Percentiles rank a stretch among this genome's conserved stretches.
Evolutionary conservation across 2,329 filamentous ascomycete species (phyloP).

Genomic region (Coccinonectria pachysandricola): DNA sequence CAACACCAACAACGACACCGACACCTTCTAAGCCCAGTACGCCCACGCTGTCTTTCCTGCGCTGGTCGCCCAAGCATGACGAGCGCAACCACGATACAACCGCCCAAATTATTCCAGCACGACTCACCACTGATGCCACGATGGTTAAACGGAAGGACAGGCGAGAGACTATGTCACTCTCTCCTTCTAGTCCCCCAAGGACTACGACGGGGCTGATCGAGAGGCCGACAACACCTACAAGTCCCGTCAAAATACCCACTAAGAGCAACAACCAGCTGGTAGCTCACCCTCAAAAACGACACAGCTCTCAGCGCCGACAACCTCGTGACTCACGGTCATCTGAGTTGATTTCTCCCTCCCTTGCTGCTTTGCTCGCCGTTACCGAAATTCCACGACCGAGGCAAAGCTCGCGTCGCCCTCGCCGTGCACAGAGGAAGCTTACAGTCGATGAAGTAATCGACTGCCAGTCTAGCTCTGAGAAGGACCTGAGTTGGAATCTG

Average conservation of each 20-base stretch:
- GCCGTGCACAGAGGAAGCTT: slow-evolving; percentile 23
- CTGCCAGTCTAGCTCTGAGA: slow-evolving; percentile 44
- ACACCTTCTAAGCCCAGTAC: slow-evolving; percentile 4
- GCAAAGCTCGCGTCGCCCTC: slow-evolving; percentile 26
- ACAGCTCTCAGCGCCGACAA: slow-evolving; percentile 26
- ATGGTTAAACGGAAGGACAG: slow-evolving; percentile 27
- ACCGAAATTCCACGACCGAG: slow-evolving; percentile 47
- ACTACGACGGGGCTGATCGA: slow-evolving; percentile 18
- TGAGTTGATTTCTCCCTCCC: slow-evolving; percentile 46
- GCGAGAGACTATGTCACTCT: slow-evolving; percentile 18
- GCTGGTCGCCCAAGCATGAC: slow-evolving; percentile 22
- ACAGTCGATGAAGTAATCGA: slow-evolving; percentile 47
- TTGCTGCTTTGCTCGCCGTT: slow-evolving; percentile 50
- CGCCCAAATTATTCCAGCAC: slow-evolving; percentile 15
- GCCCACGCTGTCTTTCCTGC: slow-evolving; percentile 10
- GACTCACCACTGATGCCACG: slow-evolving; percentile 17
- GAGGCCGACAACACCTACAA: slow-evolving; percentile 29
- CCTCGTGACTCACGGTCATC: slow-evolving; percentile 37
- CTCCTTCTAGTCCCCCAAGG: slow-evolving; percentile 19
- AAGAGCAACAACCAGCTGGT: slow-evolving; percentile 29
- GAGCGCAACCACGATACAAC: slow-evolving; percentile 16
- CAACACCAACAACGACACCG: slow-evolving; percentile 10
- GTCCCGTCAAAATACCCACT: slow-evolving; percentile 46
- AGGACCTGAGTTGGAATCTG: slow-evolving; percentile 45
- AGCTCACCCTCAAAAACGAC: slow-evolving; percentile 26